Evolutionary conservation across 306 rosid genomes (phyloP).

Genomic region (Vachellia pachyceras): DNA sequence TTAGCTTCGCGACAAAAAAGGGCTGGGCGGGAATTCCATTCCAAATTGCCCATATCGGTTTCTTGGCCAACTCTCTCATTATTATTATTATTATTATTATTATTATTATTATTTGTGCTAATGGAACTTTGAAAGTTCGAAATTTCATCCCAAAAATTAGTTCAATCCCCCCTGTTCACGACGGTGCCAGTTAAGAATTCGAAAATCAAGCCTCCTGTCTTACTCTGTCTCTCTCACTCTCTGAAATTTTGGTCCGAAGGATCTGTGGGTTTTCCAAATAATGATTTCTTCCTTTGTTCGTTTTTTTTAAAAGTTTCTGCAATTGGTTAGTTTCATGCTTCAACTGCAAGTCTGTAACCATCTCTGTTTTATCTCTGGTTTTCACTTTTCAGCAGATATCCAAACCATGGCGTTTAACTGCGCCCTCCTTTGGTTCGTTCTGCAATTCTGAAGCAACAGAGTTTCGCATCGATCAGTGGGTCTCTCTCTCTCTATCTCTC

Average conservation of each 20-base stretch:
- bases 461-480: conserved; percentile 45
- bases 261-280: not conserved
- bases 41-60: conserved; percentile 27
- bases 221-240: not conserved
- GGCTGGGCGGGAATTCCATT: conserved; percentile 54
- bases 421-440: conserved; percentile 26
- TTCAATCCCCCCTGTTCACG: not conserved
- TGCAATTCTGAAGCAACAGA: conserved; percentile 30
- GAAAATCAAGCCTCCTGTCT: conserved; percentile 17
- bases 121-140: not conserved
- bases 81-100: not conserved
- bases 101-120: not conserved
- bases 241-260: conserved; percentile 42
- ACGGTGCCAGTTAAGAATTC: conserved; percentile 31
- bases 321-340: not conserved
- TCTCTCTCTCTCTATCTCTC: not conserved
- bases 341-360: not conserved
- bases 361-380: conserved; percentile 22
- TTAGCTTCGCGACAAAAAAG: not conserved
- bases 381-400: not conserved
- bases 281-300: no score
- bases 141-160: conserved; percentile 31
- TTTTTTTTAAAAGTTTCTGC: not conserved
- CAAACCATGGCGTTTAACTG: not conserved
- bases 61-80: not conserved